A percentile compares a stretch with the other conserved stretches of the same genome.
Conservation (phyloP, 768 basidiomycete genomes). For the Boletus patriciae region DNA sequence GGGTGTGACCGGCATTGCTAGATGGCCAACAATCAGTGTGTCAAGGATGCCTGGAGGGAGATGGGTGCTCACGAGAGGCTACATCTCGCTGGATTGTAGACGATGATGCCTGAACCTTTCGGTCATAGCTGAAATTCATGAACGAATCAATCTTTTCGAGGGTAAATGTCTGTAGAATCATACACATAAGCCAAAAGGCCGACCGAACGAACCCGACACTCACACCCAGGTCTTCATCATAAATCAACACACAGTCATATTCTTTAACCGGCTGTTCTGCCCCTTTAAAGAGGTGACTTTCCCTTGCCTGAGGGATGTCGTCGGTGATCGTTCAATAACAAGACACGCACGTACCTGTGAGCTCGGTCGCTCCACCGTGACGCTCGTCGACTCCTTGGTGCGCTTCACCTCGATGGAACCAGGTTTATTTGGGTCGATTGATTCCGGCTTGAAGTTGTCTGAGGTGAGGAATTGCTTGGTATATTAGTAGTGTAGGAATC, state of each 20-base stretch:
- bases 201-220: constrained; percentile 23
- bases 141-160: constrained; percentile 75
- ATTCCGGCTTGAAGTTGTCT: constrained; percentile 79
- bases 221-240: constrained; percentile 72
- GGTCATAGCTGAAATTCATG: constrained; percentile 53
- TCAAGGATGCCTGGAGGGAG: background rate
- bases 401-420: constrained; percentile 65
- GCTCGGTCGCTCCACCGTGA: constrained; percentile 66
- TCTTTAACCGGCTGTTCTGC: constrained; percentile 61
- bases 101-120: constrained; percentile 38
- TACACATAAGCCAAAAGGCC: constrained; percentile 9
- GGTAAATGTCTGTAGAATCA: constrained; percentile 55
- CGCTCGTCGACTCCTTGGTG: constrained; percentile 49
- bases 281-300: constrained; percentile 58
- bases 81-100: constrained; percentile 16
- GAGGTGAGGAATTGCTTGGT: constrained; percentile 1
- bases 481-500: background rate
- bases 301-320: constrained; percentile 42
- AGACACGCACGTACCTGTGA: constrained; percentile 46
- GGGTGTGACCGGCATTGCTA: constrained; percentile 23
- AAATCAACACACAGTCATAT: constrained; percentile 75
- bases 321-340: background rate
- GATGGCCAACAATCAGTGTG: background rate
- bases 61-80: constrained; percentile 24
- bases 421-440: constrained; percentile 63